Evolutionary conservation across 805 yeast species (phyloP).

Genomic region (Kluyveromyces wickerhamii): DNA sequence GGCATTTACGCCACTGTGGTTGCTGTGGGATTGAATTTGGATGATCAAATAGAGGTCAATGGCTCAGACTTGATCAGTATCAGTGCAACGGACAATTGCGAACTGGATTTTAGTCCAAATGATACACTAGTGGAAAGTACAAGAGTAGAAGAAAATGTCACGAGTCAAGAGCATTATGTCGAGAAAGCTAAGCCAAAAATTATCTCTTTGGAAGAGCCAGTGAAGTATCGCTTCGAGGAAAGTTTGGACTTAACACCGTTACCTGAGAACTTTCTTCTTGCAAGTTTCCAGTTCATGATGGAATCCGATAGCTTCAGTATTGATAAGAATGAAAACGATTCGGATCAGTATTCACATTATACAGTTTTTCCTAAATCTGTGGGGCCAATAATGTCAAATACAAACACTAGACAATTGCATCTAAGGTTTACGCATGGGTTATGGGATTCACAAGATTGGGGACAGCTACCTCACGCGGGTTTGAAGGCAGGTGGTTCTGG

Average conservation of each 20-base stretch:
- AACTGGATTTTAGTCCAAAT: too few relatives aligned
- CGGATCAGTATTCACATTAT: constrained; percentile 38
- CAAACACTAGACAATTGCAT: constrained; percentile 69
- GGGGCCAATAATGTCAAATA: constrained; percentile 62
- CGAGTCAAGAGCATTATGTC: too few relatives aligned
- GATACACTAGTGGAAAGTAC: too few relatives aligned
- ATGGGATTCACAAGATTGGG: constrained; percentile 91
- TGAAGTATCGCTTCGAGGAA: constrained; percentile 49
- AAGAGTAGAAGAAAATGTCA: too few relatives aligned
- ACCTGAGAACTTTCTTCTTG: constrained; percentile 59
- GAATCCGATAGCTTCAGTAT: constrained; percentile 40
- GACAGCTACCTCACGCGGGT: constrained; percentile 69
- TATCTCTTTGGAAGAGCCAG: constrained; percentile 9
- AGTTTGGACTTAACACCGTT: constrained; percentile 56
- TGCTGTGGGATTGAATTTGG: too few relatives aligned
- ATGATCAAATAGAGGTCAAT: too few relatives aligned
- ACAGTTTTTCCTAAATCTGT: constrained; percentile 72
- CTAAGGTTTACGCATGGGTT: constrained; percentile 87
- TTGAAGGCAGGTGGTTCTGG: constrained; percentile 82
- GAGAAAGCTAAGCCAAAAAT: too few relatives aligned
- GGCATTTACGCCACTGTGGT: too few relatives aligned
- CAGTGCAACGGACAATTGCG: too few relatives aligned
- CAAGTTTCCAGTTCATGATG: constrained; percentile 63
- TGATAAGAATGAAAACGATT: constrained; percentile 17
- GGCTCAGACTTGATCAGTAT: too few relatives aligned